Evolutionary conservation across 768 basidiomycete species (phyloP).

Genomic region (Daedalea quercina): DNA sequence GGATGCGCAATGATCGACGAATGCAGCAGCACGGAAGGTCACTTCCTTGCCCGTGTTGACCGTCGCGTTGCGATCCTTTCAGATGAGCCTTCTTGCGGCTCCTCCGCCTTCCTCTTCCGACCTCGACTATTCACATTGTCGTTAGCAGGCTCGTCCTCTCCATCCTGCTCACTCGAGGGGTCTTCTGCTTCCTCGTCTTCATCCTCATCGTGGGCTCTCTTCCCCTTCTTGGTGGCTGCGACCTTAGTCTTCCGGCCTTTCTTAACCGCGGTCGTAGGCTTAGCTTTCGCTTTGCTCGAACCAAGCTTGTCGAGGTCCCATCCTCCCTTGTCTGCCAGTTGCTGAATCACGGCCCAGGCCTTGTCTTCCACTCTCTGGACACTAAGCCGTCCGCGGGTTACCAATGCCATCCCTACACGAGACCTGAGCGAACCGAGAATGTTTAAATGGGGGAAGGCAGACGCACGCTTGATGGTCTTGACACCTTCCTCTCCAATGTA

Average conservation of each 20-base stretch:
- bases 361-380: slow-evolving; percentile 71
- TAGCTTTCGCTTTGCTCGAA: slow-evolving; percentile 11
- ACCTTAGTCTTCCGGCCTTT: background rate
- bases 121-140: background rate
- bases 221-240: background rate
- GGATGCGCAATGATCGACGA: too few relatives aligned
- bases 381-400: slow-evolving; percentile 77
- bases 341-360: slow-evolving; percentile 57
- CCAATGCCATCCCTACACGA: slow-evolving; percentile 62
- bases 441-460: background rate
- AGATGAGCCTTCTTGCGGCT: background rate
- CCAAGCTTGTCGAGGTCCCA: slow-evolving; percentile 44
- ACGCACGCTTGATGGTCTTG: slow-evolving; percentile 55
- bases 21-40: background rate
- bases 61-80: slow-evolving; percentile 1
- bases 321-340: slow-evolving; percentile 67
- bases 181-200: background rate
- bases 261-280: background rate
- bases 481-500: slow-evolving; percentile 64
- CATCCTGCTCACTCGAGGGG: background rate
- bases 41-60: slow-evolving; percentile 15
- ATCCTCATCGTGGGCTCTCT: background rate
- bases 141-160: background rate
- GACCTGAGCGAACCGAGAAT: background rate
- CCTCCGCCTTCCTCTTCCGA: slow-evolving; percentile 11